Evolutionary conservation across 345 rosid genomes (phyloP), one percentile per base, ranked within the genome.

Genomic region (Populus simonii): DNA sequence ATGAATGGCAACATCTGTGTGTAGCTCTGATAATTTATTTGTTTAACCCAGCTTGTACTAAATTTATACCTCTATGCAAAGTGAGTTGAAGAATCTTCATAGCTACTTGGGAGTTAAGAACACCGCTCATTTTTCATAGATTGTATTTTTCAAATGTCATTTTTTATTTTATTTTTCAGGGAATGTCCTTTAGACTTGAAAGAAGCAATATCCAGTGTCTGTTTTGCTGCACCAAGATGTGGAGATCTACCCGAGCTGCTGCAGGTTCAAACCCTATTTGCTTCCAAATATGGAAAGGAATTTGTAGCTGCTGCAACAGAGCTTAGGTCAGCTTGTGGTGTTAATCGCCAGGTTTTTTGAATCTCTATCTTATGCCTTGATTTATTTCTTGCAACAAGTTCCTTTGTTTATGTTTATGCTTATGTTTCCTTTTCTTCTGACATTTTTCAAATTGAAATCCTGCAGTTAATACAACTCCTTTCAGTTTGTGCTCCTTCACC

Each of bases 211-310:
- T 92, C 97, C 53, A 96, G 96, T 61, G 77, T 96, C 68, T 93
- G 98, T 87, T 96, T 96, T 83, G 99, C 95, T 84, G 97, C 99
- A 15, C 98, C 99, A 63, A 89, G 98, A 89, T 96, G 99, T 85
- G 94, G 97, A 7, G 99, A 96, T 80, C 85, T 96, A 83, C 88
- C 86, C 22, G 99, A 96, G 88, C 80, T 96, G 89, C 90, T 85
- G 80, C 99, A 96, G 87, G 97, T 90, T 71, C 99, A 96, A 79
- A 85, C 93, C 79, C 88, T 88, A 16, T 96, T 96, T 85, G 89
- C 86, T 39, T 69, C 90, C 72, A 96, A 96, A 81, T 96, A 96
- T 47, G 98, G 99, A 22, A 93, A 84, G 77, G 98, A 96, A 80
- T 96, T 96, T 78, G 90, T 92, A 57, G 81, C 96, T 55, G 98